Conservation (phyloP, 768 basidiomycete genomes). For the Rhodocollybia butyracea region DNA sequence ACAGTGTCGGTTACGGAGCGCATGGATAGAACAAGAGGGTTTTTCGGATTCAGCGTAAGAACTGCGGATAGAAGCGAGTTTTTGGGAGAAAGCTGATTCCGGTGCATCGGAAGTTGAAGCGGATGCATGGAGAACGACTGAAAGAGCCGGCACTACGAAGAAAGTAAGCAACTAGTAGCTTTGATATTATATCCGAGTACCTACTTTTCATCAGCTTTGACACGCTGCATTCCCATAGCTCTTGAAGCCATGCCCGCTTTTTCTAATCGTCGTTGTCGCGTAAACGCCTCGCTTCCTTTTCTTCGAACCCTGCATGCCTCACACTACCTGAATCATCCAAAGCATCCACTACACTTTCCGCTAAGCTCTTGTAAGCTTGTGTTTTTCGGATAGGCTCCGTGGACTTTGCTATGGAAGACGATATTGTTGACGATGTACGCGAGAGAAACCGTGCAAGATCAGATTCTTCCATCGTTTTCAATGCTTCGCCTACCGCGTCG, state of each 20-base stretch:
- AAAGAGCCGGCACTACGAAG: slow-evolving; percentile 72
- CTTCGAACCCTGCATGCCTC: slow-evolving; percentile 94
- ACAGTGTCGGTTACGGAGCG: slow-evolving; percentile 83
- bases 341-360: slow-evolving; percentile 87
- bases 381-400: slow-evolving; percentile 98
- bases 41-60: slow-evolving; percentile 91
- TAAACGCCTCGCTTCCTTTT: slow-evolving; percentile 85
- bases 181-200: slow-evolving; percentile 20
- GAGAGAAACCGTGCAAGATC: slow-evolving; percentile 88
- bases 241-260: slow-evolving; percentile 53
- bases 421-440: slow-evolving; percentile 80
- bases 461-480: slow-evolving; percentile 93
- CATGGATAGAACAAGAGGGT: slow-evolving; percentile 77
- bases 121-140: slow-evolving; percentile 83
- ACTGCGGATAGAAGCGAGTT: slow-evolving; percentile 54
- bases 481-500: slow-evolving; percentile 90
- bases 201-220: slow-evolving; percentile 83
- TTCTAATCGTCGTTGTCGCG: slow-evolving; percentile 75
- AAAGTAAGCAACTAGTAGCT: background rate
- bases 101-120: too few relatives aligned
- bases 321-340: slow-evolving; percentile 92
- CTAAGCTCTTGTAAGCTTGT: slow-evolving; percentile 86
- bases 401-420: slow-evolving; percentile 79
- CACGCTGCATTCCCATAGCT: slow-evolving; percentile 48
- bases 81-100: slow-evolving; percentile 69